These are phyloP conservation scores for Carex cristatella DNA, from an alignment of 176 grass and related monocot genomes.

Conservation along the genomic window DNA sequence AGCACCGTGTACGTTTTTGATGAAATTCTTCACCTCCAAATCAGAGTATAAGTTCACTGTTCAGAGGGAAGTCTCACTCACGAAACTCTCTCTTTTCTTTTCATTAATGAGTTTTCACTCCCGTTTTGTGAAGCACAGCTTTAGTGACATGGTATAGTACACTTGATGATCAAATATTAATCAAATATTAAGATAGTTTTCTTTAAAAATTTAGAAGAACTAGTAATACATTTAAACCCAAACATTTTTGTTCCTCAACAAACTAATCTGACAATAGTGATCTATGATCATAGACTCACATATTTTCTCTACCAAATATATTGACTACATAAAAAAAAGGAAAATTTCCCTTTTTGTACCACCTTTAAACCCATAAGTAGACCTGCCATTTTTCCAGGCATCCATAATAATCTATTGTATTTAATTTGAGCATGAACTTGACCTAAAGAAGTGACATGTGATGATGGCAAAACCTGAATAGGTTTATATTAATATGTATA, in stretches of 20 bases:
- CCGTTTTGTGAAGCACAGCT: too few species aligned
- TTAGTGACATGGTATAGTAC: neutral
- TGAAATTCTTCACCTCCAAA: too few species aligned
- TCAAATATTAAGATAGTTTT: neutral
- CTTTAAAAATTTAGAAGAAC: neutral
- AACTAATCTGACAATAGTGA: neutral
- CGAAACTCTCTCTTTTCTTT: too few species aligned
- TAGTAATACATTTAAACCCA: neutral
- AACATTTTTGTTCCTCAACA: neutral
- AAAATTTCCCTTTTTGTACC: neutral
- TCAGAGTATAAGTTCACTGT: too few species aligned
- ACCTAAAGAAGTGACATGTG: neutral
- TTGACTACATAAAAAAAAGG: neutral
- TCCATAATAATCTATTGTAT: neutral
- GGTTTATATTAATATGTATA: neutral
- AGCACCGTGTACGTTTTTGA: too few species aligned
- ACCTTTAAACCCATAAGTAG: neutral
- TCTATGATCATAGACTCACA: neutral
- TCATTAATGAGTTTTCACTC: too few species aligned
- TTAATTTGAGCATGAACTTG: neutral
- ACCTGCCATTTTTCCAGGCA: neutral
- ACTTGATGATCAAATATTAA: neutral
- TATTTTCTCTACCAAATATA: neutral
- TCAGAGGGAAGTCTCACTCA: too few species aligned
- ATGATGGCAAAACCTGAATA: neutral